phyloP scores from a whole-genome alignment of 495 filamentous ascomycete genomes.

The Durotheca rogersii region DNA sequence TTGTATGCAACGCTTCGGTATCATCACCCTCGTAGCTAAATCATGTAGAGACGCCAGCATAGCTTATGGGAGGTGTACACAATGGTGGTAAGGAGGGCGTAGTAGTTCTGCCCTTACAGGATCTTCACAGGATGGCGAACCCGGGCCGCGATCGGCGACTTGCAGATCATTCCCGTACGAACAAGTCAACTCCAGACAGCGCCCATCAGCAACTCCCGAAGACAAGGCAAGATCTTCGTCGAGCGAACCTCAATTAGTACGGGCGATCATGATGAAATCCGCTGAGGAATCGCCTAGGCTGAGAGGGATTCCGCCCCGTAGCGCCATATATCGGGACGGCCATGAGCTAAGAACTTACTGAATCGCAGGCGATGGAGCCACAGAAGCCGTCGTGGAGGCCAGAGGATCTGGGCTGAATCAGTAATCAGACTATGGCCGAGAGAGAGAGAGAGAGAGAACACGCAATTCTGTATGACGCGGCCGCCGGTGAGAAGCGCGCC shows the following conservation, averaged over 20 bases:
- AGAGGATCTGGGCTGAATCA: too few species aligned
- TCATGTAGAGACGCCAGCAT: neutral
- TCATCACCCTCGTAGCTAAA: neutral
- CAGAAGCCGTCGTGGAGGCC: too few species aligned
- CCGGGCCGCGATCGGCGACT: slow-evolving; percentile 7
- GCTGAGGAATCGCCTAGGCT: slow-evolving; percentile 1
- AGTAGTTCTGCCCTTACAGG: slow-evolving; percentile 1
- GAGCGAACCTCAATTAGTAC: neutral
- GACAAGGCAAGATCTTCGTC: neutral
- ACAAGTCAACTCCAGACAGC: neutral
- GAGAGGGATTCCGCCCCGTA: neutral
- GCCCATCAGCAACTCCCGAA: slow-evolving; percentile 15
- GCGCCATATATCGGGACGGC: neutral
- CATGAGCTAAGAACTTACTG: neutral
- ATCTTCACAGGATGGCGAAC: slow-evolving; percentile 6
- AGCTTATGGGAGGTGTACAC: neutral
- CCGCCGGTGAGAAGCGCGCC: too few species aligned
- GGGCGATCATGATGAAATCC: slow-evolving; percentile 3
- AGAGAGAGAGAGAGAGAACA: too few species aligned
- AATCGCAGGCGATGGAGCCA: too few species aligned
- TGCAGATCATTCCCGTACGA: slow-evolving; percentile 17
- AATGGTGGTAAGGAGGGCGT: neutral
- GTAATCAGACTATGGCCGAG: too few species aligned
- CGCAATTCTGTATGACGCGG: too few species aligned
- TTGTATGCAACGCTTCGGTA: slow-evolving; percentile 8